phyloP scores from a whole-genome alignment of 352 stramenopile species.

The Phytophthora lateralis region DNA sequence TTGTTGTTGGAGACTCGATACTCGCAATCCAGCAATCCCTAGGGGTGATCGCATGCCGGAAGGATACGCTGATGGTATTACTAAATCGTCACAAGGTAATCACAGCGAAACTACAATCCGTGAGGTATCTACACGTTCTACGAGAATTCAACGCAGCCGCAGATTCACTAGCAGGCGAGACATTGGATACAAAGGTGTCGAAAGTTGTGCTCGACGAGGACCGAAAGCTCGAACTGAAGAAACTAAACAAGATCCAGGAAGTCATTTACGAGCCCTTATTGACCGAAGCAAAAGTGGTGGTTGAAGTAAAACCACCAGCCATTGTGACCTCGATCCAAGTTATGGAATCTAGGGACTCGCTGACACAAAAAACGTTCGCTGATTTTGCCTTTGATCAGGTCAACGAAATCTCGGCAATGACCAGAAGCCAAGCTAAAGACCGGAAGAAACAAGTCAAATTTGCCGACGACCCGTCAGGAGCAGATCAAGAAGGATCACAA shows the following conservation, averaged over 20 bases:
- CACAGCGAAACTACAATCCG: not conserved
- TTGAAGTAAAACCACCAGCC: not conserved
- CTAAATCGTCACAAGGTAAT: constrained; percentile 6
- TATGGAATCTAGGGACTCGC: not conserved
- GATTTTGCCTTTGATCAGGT: not conserved
- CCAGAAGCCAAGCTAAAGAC: not conserved
- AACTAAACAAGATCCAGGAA: not conserved
- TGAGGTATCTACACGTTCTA: constrained; percentile 5
- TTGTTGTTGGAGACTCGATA: constrained; percentile 7
- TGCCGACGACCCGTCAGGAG: not conserved
- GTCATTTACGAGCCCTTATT: not conserved
- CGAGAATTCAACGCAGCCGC: constrained; percentile 2
- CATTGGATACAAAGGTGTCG: not conserved
- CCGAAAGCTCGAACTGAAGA: not conserved
- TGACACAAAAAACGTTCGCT: not conserved
- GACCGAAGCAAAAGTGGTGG: not conserved
- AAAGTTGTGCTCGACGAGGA: not conserved
- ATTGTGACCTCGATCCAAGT: not conserved
- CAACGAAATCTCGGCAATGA: not conserved
- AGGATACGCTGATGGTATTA: constrained; percentile 7
- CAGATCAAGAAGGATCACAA: too few species aligned
- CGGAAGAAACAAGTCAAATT: not conserved
- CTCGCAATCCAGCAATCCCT: constrained; percentile 18
- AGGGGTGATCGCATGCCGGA: constrained; percentile 15
- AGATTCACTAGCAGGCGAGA: constrained; percentile 3